These are phyloP conservation scores for Corymbia citriodora DNA, from an alignment of 441 rosid species.

Conservation along the genomic window DNA sequence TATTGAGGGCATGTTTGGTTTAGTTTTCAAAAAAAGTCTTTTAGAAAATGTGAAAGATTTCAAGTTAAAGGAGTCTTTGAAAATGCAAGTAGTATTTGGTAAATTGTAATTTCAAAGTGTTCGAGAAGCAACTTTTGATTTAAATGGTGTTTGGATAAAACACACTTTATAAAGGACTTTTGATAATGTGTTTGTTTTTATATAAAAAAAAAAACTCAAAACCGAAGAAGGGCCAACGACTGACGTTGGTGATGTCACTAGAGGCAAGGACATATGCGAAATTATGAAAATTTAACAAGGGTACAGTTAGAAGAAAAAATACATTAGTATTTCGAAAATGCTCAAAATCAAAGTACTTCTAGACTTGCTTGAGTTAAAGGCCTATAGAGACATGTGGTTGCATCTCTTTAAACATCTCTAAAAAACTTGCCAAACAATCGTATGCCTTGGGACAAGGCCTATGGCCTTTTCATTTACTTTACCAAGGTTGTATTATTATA, in stretches of 20 bases:
- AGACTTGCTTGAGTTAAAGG: neutral
- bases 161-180: neutral
- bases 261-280: neutral
- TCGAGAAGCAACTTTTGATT: rapidly evolving
- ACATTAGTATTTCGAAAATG: neutral
- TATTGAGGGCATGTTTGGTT: neutral
- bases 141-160: neutral
- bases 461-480: neutral
- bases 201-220: neutral
- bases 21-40: too few species aligned
- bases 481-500: neutral
- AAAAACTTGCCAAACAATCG: neutral
- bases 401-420: neutral
- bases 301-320: neutral
- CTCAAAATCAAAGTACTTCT: neutral
- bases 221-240: neutral
- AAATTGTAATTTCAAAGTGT: neutral
- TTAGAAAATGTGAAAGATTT: neutral
- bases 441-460: neutral
- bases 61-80: neutral
- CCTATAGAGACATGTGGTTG: neutral
- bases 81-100: neutral
- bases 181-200: neutral
- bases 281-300: neutral
- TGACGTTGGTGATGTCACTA: rapidly evolving